Conservation (phyloP, 2,329 filamentous ascomycete species). For the Alternaria atra region DNA sequence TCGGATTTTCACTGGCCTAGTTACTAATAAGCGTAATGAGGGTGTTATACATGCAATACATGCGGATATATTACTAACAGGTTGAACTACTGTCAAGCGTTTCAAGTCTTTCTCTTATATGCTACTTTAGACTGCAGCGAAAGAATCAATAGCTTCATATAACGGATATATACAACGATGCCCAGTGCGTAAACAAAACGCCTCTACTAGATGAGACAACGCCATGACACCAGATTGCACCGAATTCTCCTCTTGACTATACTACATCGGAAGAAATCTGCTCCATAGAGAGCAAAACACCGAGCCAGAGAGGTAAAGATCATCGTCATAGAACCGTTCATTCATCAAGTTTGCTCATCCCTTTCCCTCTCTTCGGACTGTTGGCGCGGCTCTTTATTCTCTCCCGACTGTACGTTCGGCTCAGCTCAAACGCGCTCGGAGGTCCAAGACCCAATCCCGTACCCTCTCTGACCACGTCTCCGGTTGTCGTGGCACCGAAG, state of each 20-base stretch:
- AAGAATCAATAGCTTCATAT: background rate
- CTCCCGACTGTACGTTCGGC: constrained; percentile 87
- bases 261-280: background rate
- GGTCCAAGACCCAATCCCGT: constrained; percentile 43
- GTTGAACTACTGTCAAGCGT: no score
- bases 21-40: no score
- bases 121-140: background rate
- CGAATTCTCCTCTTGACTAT: background rate
- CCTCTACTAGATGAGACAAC: background rate
- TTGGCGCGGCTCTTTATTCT: constrained; percentile 66
- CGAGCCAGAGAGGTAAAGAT: background rate
- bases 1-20: no score
- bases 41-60: no score
- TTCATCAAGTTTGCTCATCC: constrained; percentile 32
- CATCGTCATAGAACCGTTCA: constrained; percentile 9
- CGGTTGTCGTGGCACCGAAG: constrained; percentile 27
- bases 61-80: no score
- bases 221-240: background rate
- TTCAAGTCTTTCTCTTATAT: no score
- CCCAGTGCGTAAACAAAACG: background rate
- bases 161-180: background rate
- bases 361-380: constrained; percentile 57
- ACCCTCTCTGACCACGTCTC: constrained; percentile 41
- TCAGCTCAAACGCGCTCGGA: constrained; percentile 60
- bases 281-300: background rate